These are phyloP conservation scores for Kandelia obovata DNA, from an alignment of 345 rosid species.

Conservation along the genomic window DNA sequence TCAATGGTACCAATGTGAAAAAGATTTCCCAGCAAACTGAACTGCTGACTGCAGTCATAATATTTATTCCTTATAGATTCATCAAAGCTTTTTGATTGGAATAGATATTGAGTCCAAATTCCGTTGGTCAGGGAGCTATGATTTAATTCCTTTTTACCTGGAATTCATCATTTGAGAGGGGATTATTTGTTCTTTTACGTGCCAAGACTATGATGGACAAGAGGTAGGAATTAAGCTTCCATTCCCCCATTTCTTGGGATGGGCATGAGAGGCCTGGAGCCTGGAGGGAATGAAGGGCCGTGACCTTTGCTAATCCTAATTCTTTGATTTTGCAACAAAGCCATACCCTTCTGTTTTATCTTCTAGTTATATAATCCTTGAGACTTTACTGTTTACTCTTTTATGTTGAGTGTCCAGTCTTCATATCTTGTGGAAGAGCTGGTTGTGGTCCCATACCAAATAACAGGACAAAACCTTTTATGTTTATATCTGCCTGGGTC, in stretches of 20 bases:
- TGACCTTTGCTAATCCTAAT: too few species aligned
- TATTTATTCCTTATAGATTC: neutral
- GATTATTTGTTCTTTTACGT: neutral
- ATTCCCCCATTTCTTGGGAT: neutral
- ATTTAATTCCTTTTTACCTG: neutral
- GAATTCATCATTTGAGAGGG: neutral
- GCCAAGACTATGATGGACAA: neutral
- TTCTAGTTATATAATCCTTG: too few species aligned
- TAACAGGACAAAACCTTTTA: too few species aligned
- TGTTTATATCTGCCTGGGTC: too few species aligned
- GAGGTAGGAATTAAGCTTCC: neutral
- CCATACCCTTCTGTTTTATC: too few species aligned
- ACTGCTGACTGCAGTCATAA: neutral
- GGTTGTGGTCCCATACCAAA: too few species aligned
- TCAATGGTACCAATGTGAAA: neutral
- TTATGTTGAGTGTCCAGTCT: too few species aligned
- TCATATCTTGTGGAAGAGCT: too few species aligned
- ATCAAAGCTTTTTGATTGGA: neutral
- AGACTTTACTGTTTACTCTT: too few species aligned
- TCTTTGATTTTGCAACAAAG: too few species aligned
- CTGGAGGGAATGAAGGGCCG: neutral
- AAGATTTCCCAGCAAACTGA: neutral
- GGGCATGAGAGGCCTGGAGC: neutral
- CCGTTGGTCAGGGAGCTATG: neutral
- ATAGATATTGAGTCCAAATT: neutral